Base-by-base conservation (phyloP, 345 rosid species). In the Eucalyptus regnans region DNA sequence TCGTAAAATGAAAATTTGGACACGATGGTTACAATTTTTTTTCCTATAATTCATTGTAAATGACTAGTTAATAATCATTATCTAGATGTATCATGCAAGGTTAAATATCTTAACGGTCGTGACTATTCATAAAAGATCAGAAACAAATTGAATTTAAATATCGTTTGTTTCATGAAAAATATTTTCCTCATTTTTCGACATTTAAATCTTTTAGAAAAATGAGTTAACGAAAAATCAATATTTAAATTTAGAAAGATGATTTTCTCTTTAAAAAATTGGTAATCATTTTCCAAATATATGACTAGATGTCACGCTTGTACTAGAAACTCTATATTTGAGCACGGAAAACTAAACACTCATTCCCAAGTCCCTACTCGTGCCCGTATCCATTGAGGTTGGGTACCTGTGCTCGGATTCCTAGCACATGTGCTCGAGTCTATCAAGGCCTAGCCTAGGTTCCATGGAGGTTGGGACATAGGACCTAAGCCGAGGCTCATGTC, bases 281-380 rank as follows among this genome's bases (percentile, higher is more conserved):
- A 52, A 20, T 52, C 5, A 52, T 52, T 52, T 52, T 52, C 0
- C 10, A 52, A 52, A 20, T 52, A 52, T 52, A 52, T 20, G 25
- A 18, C 58, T 52, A 52, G 58, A 8, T 52, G 58, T 52, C 0
- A 52, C 0, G 0, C 58, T 20, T 52, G 25, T 52, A 8, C 58
- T 20, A 52, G 9, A 52, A 20, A 52, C 4, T 18, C 23, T 52
- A 18, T 52, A 7, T 52, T 20, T 52, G 5, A 52, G 58, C 10
- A 7, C 0, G 0, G 2, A 52, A 18, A 8, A 52, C 58, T 18
- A 52, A 52, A 52, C 58, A 52, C 25, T 20, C 58, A 52, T 52
- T 52, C 25, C 0, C 4, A 1, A 52, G 58, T 20, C 58, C 10
- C 5, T 52, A 25, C 10, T 52, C 10, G 0, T 20, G 58, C 58